phyloP scores from a whole-genome alignment of 2,329 filamentous ascomycete genomes.

The Alternaria burnsii region DNA sequence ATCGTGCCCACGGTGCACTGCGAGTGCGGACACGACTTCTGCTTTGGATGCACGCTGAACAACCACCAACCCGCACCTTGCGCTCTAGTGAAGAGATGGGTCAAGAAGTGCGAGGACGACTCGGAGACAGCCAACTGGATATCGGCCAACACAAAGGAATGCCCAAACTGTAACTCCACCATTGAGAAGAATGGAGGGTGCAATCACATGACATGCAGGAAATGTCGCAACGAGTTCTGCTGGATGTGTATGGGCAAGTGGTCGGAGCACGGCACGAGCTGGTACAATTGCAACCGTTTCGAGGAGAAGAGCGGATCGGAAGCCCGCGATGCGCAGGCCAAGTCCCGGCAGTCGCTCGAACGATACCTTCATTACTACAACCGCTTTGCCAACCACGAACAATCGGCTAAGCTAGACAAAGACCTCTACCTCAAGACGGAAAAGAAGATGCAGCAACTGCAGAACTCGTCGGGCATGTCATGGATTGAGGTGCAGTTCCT shows the following conservation, averaged over 20 bases:
- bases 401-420: constrained; percentile 94
- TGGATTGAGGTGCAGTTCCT: constrained; percentile 99
- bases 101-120: constrained; percentile 98
- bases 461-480: constrained; percentile 92
- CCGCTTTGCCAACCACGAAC: constrained; percentile 97
- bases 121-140: constrained; percentile 99
- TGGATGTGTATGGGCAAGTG: constrained; percentile 99
- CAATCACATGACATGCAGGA: constrained; percentile 97
- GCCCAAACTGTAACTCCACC: constrained; percentile 92
- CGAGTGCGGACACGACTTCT: constrained; percentile 85
- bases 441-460: constrained; percentile 98
- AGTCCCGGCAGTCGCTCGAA: constrained; percentile 87
- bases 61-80: constrained; percentile 97
- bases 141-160: constrained; percentile 98
- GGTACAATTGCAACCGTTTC: constrained; percentile 99
- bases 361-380: constrained; percentile 99
- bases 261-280: constrained; percentile 98
- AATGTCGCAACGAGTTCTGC: constrained; percentile 96
- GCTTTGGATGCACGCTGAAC: constrained; percentile 88
- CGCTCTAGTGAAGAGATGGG: constrained; percentile 88
- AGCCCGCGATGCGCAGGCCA: constrained; percentile 89
- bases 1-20: constrained; percentile 92
- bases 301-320: constrained; percentile 95
- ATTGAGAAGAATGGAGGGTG: constrained; percentile 99
- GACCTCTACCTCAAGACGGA: constrained; percentile 96